phyloP scores from a whole-genome alignment of 768 basidiomycete genomes.

The Lactarius akahatsu region DNA sequence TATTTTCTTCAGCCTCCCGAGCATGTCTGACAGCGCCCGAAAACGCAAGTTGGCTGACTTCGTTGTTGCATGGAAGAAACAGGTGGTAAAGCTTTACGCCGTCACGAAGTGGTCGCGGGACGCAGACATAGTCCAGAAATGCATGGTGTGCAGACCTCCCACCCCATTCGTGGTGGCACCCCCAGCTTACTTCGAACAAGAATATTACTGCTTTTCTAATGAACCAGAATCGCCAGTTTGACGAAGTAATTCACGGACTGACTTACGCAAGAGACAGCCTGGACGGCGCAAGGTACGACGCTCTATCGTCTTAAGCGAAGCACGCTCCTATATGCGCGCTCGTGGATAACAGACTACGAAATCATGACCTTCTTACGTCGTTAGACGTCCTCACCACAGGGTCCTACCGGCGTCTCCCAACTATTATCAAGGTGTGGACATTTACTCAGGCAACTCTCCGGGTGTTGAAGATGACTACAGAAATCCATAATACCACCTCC shows the following conservation, averaged over 20 bases:
- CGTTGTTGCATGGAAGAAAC: slow-evolving; percentile 88
- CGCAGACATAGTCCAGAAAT: slow-evolving; percentile 79
- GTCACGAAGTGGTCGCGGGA: slow-evolving; percentile 86
- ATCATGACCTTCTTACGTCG: slow-evolving; percentile 91
- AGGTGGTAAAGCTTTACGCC: slow-evolving; percentile 86
- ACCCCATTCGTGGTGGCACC: not conserved
- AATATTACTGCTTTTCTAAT: slow-evolving; percentile 87
- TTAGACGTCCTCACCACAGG: slow-evolving; percentile 86
- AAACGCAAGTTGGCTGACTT: slow-evolving; percentile 84
- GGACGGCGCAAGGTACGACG: slow-evolving; percentile 69
- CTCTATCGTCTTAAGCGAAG: not conserved
- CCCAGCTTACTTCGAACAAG: slow-evolving; percentile 38
- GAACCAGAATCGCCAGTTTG: slow-evolving; percentile 83
- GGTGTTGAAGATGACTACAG: slow-evolving; percentile 39
- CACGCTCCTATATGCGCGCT: not conserved
- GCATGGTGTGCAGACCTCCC: slow-evolving; percentile 56
- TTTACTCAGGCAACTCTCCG: not conserved
- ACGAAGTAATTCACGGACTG: slow-evolving; percentile 60
- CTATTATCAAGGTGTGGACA: slow-evolving; percentile 65
- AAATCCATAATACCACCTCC: slow-evolving; percentile 66
- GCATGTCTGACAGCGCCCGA: slow-evolving; percentile 73
- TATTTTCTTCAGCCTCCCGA: slow-evolving; percentile 36
- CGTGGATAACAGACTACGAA: slow-evolving; percentile 62
- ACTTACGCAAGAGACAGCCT: slow-evolving; percentile 66
- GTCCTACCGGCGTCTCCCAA: slow-evolving; percentile 80